These are phyloP conservation scores for Selenicereus undatus DNA, from an alignment of 148 eudicot genomes.

Conservation along the genomic window DNA sequence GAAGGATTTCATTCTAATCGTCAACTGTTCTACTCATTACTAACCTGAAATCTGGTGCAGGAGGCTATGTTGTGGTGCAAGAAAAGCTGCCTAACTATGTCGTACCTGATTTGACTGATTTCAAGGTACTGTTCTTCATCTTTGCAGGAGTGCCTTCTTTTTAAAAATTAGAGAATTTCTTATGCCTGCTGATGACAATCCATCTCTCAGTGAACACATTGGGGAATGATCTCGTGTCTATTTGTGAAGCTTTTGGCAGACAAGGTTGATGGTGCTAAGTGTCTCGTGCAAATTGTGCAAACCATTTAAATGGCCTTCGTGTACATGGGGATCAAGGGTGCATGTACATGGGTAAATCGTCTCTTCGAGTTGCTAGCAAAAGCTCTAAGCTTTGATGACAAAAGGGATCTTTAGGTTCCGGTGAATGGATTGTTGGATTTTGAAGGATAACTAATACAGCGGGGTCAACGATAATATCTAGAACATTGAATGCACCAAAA, in stretches of 20 bases:
- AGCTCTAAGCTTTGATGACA: not conserved
- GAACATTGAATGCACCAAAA: not conserved
- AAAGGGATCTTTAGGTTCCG: not conserved
- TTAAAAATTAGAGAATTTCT: not conserved
- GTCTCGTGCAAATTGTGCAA: not conserved
- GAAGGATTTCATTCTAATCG: not conserved
- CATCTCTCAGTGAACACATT: no score
- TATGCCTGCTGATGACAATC: not conserved
- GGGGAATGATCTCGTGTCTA: not conserved
- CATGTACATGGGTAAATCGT: no score
- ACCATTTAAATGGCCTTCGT: not conserved
- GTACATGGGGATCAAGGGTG: no score
- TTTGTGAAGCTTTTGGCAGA: no score
- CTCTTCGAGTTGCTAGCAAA: no score
- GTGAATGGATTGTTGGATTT: not conserved
- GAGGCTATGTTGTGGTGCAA: slow-evolving; percentile 67
- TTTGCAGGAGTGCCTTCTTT: not conserved
- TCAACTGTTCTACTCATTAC: not conserved
- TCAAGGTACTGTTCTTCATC: slow-evolving; percentile 42
- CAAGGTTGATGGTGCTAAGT: not conserved
- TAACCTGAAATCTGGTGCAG: slow-evolving; percentile 31
- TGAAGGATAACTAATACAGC: not conserved
- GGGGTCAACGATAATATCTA: not conserved
- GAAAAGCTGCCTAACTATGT: slow-evolving; percentile 69
- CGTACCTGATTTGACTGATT: slow-evolving; percentile 63